Base-by-base conservation (phyloP, 345 rosid genomes). In the Boechera retrofracta region DNA sequence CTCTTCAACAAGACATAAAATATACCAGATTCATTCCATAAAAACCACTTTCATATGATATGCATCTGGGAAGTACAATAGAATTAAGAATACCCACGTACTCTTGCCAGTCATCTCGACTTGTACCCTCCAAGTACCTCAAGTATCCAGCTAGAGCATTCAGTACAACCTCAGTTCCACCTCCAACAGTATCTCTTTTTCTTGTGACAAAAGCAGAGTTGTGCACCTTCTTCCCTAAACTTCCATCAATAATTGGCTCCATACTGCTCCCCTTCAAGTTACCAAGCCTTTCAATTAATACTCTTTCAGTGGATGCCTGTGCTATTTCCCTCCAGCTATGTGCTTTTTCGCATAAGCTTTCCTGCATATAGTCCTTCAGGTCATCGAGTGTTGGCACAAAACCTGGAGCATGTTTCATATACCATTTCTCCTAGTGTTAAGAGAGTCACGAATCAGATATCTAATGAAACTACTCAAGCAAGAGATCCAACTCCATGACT, bases 31-130 rank as follows among this genome's bases (percentile, higher is more conserved):
- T 36, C 67, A 36, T 38, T 67, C 36, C 10, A 48, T 21, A 21
- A 21, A 21, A 21, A 21, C 24, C 24, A 21, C 24, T 21, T 21
- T 21, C 24, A 21, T 35, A 66, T 3, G 24, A 36, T 38, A 73
- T 73, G 15, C 35, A 24, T 38, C 60, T 13, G 32, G 63, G 52
- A 73, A 56, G 16, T 49, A 44, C 24, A 61, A 52, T 21, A 69
- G 49, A 67, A n/a, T 16, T 7, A 10, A 35, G 15, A 36, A 39
- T 60, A 35, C 44, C 64, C 77, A 86, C 97, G 36, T 91, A 94
- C 98, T 89, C 98, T 87, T 85, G 91, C 94, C 94, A 94, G 69
- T 91, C 90, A 77, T 80, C 92, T 59, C 90, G 89, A 67, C 86
- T 82, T 65, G 98, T 91, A 74, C 97, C 98, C 84, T 94, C 93